phyloP scores from a whole-genome alignment of 257 asterid species.

The Solanum neorickii region DNA sequence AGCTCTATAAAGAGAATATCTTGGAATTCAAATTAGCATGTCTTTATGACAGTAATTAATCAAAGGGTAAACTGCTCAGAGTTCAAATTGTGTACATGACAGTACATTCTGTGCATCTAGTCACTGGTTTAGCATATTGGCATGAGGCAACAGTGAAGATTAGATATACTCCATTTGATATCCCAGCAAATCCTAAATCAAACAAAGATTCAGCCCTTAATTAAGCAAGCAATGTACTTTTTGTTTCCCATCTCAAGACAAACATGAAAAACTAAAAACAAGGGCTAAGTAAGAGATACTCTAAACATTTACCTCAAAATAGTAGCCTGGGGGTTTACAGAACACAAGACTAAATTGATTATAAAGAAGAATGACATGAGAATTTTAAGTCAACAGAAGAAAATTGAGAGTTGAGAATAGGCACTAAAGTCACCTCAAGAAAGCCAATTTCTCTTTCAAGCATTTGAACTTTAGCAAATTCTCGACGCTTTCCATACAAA shows the following conservation, averaged over 20 bases:
- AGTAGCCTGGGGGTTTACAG: not conserved
- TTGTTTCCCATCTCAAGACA: not conserved
- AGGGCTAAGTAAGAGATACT: not conserved
- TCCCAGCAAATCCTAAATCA: not conserved
- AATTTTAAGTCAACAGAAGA: not conserved
- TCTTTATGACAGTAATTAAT: not conserved
- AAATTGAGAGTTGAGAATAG: not conserved
- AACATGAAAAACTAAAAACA: not conserved
- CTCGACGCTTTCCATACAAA: constrained; percentile 82
- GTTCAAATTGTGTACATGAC: not conserved
- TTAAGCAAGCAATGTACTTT: not conserved
- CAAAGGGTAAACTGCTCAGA: not conserved
- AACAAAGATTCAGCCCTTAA: not conserved
- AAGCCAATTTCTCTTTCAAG: constrained; percentile 77
- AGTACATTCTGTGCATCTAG: not conserved
- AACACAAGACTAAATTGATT: not conserved
- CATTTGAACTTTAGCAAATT: constrained; percentile 61
- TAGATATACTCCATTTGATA: not conserved
- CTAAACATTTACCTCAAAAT: not conserved
- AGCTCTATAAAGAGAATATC: not conserved
- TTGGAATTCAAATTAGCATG: not conserved
- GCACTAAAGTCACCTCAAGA: constrained; percentile 43
- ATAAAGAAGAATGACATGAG: not conserved
- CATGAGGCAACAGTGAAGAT: not conserved
- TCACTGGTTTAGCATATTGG: not conserved